Evolutionary conservation across 345 rosid species (phyloP), one percentile per base, ranked within the genome.

Genomic region (Nephelium lappaceum): DNA sequence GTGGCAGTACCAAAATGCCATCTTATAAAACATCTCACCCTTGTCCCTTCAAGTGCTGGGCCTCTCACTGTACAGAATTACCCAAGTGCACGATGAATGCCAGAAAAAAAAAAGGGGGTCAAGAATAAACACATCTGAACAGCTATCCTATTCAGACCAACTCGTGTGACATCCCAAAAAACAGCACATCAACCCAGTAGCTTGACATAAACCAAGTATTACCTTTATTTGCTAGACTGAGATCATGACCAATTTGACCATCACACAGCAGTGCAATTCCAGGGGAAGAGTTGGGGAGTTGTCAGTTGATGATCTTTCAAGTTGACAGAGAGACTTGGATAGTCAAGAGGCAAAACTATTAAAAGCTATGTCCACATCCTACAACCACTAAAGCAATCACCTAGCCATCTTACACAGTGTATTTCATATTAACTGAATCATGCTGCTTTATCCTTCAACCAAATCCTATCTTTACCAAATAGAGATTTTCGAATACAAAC

Each of bases 301-400:
- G n/a, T n/a, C n/a, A n/a, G n/a, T 47, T 62, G 9, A 42, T 61
- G 25, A 61, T 12, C 25, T 58, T 11, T 39, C 49, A 25, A 71
- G 63, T 70, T 43, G 55, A 19, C 23, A 19, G 57, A 3, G 36
- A 11, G 0, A 21, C 42, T 49, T 14, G 21, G 75, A 72, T 64
- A 5, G 11, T 19, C 24, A 70, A 31, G 43, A 25, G 27, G 57
- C 5, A 71, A 53, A 38, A 73, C 11, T 62, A 27, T 8, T 39
- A 55, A 65, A 53, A 8, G 47, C 39, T 25, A 23, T 60, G 11
- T 64, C 55, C 78, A 75, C 63, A 31, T 65, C 45, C 49, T 75
- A 47, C 9, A 21, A 38, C 31, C 8, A 18, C 19, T 16, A 45
- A 61, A 74, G 11, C 45, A 16, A 74, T 27, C 42, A 25, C 69